Percentiles rank a stretch among this genome's conserved stretches.
phyloP scores from a whole-genome alignment of 768 basidiomycete species.

The Amanita subjunquillea region DNA sequence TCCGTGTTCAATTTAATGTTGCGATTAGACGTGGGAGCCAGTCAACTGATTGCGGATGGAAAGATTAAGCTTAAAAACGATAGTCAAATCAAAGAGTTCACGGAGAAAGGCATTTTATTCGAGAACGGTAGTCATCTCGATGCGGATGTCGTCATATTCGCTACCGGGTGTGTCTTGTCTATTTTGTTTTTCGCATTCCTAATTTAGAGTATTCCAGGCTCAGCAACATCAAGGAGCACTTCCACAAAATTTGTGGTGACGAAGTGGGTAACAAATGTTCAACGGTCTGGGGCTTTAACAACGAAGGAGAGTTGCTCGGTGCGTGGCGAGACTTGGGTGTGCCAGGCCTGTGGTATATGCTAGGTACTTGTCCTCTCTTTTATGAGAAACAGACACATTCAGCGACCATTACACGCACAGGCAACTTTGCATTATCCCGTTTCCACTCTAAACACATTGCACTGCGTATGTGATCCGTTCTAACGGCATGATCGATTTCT shows the following conservation, averaged over 20 bases:
- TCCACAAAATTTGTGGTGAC: slow-evolving; percentile 31
- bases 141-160: slow-evolving; percentile 40
- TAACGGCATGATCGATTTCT: neutral
- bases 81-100: slow-evolving; percentile 31
- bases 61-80: slow-evolving; percentile 62
- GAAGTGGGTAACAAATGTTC: slow-evolving; percentile 32
- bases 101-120: slow-evolving; percentile 29
- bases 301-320: slow-evolving; percentile 49
- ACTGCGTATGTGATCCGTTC: slow-evolving; percentile 35
- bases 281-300: slow-evolving; percentile 50
- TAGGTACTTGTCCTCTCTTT: slow-evolving; percentile 26
- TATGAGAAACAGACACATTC: neutral
- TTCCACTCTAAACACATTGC: slow-evolving; percentile 57
- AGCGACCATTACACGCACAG: slow-evolving; percentile 12
- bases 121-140: slow-evolving; percentile 31
- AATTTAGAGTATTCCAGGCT: slow-evolving; percentile 20
- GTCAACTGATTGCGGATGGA: slow-evolving; percentile 47
- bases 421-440: slow-evolving; percentile 44
- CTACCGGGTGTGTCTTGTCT: slow-evolving; percentile 27
- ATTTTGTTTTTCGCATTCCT: neutral
- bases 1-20: neutral
- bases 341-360: slow-evolving; percentile 45
- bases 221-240: slow-evolving; percentile 27
- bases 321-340: slow-evolving; percentile 38
- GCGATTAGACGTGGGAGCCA: slow-evolving; percentile 38